Evolutionary conservation across 1,139 yeast genomes (phyloP).

Genomic region (Hansenula sp.): DNA sequence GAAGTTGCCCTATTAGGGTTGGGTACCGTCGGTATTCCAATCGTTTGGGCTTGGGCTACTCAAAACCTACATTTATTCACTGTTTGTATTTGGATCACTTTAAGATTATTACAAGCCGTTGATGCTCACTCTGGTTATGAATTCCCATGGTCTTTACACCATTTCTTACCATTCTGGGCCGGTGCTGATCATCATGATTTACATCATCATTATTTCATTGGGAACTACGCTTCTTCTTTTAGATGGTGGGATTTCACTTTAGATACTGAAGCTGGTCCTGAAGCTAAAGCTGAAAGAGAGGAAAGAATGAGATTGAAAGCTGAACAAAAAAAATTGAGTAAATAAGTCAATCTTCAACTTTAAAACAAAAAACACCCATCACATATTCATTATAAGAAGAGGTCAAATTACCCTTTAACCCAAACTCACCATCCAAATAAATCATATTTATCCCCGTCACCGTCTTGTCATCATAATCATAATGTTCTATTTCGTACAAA

Average conservation of each 20-base stretch:
- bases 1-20: constrained; percentile 81
- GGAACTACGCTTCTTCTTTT: constrained; percentile 82
- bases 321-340: constrained; percentile 14
- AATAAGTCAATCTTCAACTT: no score
- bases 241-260: constrained; percentile 79
- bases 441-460: background rate
- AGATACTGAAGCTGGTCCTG: constrained; percentile 59
- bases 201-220: constrained; percentile 74
- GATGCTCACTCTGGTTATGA: constrained; percentile 92
- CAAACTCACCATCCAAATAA: background rate
- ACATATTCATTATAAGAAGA: no score
- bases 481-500: no score
- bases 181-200: constrained; percentile 94
- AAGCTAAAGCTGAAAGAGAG: constrained; percentile 26
- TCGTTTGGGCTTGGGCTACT: constrained; percentile 53
- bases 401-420: no score
- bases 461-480: no score
- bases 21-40: constrained; percentile 86
- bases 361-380: background rate
- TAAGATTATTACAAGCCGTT: constrained; percentile 80
- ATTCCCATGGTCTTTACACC: constrained; percentile 85
- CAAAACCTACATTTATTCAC: constrained; percentile 70
- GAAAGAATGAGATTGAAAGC: constrained; percentile 25
- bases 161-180: constrained; percentile 85
- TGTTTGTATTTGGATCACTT: constrained; percentile 68